phyloP scores from a whole-genome alignment of 176 grass and related monocot genomes.

The Chrysopogon serrulatus region DNA sequence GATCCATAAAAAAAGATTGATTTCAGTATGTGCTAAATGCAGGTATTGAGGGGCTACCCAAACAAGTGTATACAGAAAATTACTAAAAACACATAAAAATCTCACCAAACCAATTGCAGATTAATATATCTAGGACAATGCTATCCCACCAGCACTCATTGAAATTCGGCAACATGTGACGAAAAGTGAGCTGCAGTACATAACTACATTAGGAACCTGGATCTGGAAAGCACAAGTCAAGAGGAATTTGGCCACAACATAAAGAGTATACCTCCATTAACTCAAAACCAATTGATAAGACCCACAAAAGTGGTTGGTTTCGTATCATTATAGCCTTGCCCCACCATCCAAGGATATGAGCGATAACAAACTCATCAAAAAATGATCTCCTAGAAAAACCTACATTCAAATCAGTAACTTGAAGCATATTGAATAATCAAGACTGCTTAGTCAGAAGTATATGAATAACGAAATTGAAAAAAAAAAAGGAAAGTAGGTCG shows the following conservation, averaged over 20 bases:
- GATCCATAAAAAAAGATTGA: neutral
- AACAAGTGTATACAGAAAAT: neutral
- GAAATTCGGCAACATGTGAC: conserved; percentile 99
- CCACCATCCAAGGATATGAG: conserved; percentile 99
- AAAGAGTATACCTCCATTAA: conserved; percentile 79
- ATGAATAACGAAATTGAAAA: conserved; percentile 19
- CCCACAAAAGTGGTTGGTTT: conserved; percentile 98
- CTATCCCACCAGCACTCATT: conserved; percentile 99
- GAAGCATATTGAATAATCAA: conserved; percentile 43
- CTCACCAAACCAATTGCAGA: conserved; percentile 99
- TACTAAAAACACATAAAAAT: conserved; percentile 18
- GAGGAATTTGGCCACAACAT: conserved; percentile 14
- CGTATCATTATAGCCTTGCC: conserved; percentile 99
- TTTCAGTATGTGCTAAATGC: neutral
- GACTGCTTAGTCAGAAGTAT: neutral
- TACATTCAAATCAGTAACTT: conserved; percentile 77
- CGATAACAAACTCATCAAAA: conserved; percentile 99
- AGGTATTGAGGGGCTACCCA: neutral
- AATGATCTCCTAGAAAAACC: conserved; percentile 92
- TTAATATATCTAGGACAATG: conserved; percentile 89
- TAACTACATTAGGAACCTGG: conserved; percentile 18
- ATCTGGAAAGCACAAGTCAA: conserved; percentile 1
- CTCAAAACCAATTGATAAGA: conserved; percentile 96
- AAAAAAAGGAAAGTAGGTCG: conserved; percentile 31
- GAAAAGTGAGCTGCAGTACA: conserved; percentile 87